A percentile compares a stretch with the other conserved stretches of the same genome.
phyloP scores from a whole-genome alignment of 2,329 filamentous ascomycete species.

The Colletotrichum tropicicola region DNA sequence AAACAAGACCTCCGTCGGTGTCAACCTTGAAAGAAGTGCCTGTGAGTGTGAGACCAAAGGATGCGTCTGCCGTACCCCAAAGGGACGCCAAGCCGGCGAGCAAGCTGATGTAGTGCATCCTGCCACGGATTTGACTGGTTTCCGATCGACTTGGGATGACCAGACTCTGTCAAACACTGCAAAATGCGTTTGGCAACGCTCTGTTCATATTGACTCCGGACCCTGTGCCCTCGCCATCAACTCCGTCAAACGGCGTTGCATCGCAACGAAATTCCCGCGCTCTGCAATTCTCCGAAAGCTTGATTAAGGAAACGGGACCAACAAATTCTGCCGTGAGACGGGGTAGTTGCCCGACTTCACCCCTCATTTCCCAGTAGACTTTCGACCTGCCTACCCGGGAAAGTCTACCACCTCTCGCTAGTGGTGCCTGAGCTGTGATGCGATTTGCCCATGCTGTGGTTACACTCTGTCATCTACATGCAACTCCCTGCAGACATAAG shows the following conservation, averaged over 20 bases:
- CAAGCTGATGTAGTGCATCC: neutral
- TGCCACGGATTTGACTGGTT: no score
- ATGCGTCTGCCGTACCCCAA: neutral
- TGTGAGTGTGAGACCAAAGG: slow-evolving; percentile 20
- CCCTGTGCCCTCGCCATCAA: neutral
- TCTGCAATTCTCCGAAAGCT: neutral
- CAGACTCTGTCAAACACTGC: neutral
- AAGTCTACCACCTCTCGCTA: neutral
- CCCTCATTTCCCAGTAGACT: neutral
- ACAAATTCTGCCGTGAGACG: neutral
- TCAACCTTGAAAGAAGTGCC: slow-evolving; percentile 33
- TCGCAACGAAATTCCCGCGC: neutral
- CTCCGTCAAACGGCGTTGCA: neutral
- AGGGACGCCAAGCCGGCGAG: neutral
- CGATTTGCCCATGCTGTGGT: neutral
- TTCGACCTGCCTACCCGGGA: neutral
- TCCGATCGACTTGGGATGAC: neutral
- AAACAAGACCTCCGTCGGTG: slow-evolving; percentile 35
- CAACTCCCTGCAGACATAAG: neutral
- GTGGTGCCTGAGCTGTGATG: neutral
- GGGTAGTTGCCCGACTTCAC: neutral
- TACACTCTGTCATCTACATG: neutral
- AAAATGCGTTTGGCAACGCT: no score
- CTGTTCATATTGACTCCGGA: neutral
- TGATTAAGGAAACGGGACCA: neutral